A percentile compares a stretch with the other conserved stretches of the same genome.
phyloP scores from a whole-genome alignment of 176 grass and related monocot genomes.

The Tillandsia fasciculata region DNA sequence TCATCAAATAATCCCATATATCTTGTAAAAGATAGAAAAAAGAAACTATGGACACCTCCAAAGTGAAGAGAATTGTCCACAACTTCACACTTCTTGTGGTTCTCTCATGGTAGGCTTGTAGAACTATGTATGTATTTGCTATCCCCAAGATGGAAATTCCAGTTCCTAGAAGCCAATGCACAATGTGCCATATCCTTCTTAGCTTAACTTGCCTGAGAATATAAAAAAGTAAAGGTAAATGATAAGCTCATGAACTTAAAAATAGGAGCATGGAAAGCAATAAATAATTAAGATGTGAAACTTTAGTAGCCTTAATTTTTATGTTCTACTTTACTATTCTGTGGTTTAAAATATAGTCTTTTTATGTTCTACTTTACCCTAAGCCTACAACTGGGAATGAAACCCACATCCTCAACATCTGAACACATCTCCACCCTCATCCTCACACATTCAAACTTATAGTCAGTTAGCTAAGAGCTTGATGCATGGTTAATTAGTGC shows the following conservation, averaged over 20 bases:
- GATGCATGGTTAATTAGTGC: too few relatives aligned
- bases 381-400: too few relatives aligned
- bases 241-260: too few relatives aligned
- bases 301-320: too few relatives aligned
- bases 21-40: constrained; percentile 79
- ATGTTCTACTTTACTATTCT: too few relatives aligned
- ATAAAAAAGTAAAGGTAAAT: not conserved
- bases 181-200: constrained; percentile 71
- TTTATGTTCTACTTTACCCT: too few relatives aligned
- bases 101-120: constrained; percentile 67
- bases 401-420: too few relatives aligned
- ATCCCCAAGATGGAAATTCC: constrained; percentile 45
- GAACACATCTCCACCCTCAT: too few relatives aligned
- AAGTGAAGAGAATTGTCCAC: constrained; percentile 66
- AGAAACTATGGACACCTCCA: constrained; percentile 55
- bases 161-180: constrained; percentile 67
- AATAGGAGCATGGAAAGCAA: too few relatives aligned
- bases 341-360: too few relatives aligned
- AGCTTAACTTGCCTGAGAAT: constrained; percentile 44
- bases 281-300: not conserved
- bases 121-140: constrained; percentile 63
- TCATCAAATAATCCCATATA: constrained; percentile 69
- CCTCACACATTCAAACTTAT: too few relatives aligned
- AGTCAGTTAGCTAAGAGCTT: too few relatives aligned
- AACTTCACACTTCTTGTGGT: constrained; percentile 50